These are phyloP conservation scores for Dalechampia spathulata DNA, from an alignment of 441 rosid genomes.

Conservation along the genomic window DNA sequence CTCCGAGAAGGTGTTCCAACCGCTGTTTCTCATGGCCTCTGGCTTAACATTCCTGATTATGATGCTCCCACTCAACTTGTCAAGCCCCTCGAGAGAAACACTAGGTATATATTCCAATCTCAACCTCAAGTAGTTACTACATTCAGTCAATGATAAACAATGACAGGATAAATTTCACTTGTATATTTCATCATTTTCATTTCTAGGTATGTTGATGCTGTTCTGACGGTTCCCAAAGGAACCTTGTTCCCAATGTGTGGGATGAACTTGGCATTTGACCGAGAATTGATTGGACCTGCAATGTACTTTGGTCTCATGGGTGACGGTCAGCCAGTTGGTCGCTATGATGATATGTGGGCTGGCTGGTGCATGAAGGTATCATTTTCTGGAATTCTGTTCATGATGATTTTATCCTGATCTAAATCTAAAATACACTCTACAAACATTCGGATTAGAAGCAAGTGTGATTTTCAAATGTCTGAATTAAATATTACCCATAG, in stretches of 20 bases:
- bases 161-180: neutral
- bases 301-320: conserved; percentile 99
- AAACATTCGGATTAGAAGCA: neutral
- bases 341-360: conserved; percentile 99
- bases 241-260: conserved; percentile 98
- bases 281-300: conserved; percentile 88
- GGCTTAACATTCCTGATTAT: conserved; percentile 97
- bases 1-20: conserved; percentile 75
- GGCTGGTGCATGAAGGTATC: conserved; percentile 94
- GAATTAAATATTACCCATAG: neutral
- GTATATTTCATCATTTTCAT: neutral
- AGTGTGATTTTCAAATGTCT: neutral
- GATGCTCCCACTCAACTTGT: conserved; percentile 96
- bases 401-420: neutral
- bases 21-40: conserved; percentile 84
- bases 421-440: neutral
- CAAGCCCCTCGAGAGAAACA: conserved; percentile 82
- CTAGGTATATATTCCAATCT: conserved; percentile 39
- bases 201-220: conserved; percentile 75
- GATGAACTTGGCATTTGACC: conserved; percentile 87
- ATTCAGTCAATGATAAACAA: neutral
- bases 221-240: conserved; percentile 89
- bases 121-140: neutral
- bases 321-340: conserved; percentile 96
- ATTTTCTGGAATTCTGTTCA: neutral